Base-by-base conservation (phyloP, 1,284 basidiomycete genomes). In the Malassezia obtusa region DNA sequence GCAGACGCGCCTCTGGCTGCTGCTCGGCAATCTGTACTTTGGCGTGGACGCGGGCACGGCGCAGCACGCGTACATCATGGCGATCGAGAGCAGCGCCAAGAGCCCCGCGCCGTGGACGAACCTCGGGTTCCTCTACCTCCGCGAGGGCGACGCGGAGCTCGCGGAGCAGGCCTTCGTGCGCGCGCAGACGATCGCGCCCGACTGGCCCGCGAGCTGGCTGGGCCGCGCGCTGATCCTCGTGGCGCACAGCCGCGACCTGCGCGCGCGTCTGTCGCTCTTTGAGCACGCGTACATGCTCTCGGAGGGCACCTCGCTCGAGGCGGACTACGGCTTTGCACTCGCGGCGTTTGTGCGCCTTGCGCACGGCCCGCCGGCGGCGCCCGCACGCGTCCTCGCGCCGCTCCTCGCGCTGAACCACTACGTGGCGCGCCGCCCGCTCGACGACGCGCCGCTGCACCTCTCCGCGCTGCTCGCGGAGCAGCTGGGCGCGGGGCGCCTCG, bases 61-160 rank as follows among this genome's bases (percentile, higher is more conserved):
- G 5, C 94, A 98, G 73, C 91, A 98, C 76, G 85, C 88, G 8
- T 95, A 89, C 63, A 84, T 96, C 67, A 85, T 83, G 47, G 86
- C 91, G 7, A 77, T 96, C 48, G 91, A 96, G 65, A 78, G 87
- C 44, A 84, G 91, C 64, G 74, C 79, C 1, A 89, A 87, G 46
- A 62, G 52, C 39, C 45, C 58, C 25, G 70, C 78, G 5, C 81
- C 84, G 0, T 98, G 94, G 94, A 82, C 86, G 7, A 88, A 86
- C 68, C 79, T 98, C 3, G 94, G 92, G 0, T 78, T 95, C 52
- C 78, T 99, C 41, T 98, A 91, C 73, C 78, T 92, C n/a, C 77
- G 84, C 50, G 80, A 91, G 61, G 79, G 81, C 25, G 92, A 98
- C 72, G 66, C 79, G 0, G 85, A 89, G 53, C 78, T 98, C 28